phyloP scores from a whole-genome alignment of 2,329 filamentous ascomycete species.

The Penicillium sp. region DNA sequence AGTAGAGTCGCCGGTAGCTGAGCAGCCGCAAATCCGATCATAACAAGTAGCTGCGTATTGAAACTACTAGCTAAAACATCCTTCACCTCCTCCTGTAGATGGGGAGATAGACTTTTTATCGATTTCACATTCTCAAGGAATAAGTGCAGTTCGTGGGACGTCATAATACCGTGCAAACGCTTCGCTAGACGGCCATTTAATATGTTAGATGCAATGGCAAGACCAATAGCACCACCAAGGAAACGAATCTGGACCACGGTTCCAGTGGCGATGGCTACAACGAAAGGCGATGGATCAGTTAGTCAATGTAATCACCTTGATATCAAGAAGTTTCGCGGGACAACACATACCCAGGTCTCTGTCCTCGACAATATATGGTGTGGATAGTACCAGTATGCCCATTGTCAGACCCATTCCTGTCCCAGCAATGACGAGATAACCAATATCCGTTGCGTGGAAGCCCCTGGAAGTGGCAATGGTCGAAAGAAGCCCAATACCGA shows the following conservation, averaged over 20 bases:
- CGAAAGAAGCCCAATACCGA: conserved; percentile 27
- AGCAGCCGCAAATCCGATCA: conserved; percentile 27
- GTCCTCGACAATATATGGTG: conserved; percentile 27
- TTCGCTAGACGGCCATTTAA: conserved; percentile 22
- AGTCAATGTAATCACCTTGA: not conserved
- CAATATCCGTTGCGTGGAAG: conserved; percentile 24
- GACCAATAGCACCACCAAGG: conserved; percentile 28
- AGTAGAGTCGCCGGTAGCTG: conserved; percentile 22
- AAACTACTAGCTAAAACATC: conserved; percentile 23
- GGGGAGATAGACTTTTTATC: conserved; percentile 10
- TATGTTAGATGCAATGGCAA: conserved; percentile 28
- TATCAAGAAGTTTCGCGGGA: not conserved
- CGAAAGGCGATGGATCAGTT: not conserved
- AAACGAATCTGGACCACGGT: conserved; percentile 27
- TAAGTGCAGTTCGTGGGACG: conserved; percentile 17
- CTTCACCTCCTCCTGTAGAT: conserved; percentile 15
- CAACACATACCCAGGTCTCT: conserved; percentile 25
- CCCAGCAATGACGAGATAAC: conserved; percentile 23
- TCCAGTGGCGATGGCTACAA: conserved; percentile 26
- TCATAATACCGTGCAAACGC: conserved; percentile 17
- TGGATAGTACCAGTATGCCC: conserved; percentile 23
- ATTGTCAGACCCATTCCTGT: conserved; percentile 24
- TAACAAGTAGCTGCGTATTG: conserved; percentile 22
- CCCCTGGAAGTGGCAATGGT: conserved; percentile 19
- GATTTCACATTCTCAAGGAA: conserved; percentile 22